Evolutionary conservation across 2,329 filamentous ascomycete species (phyloP), one percentile per base, ranked within the genome.

Genomic region (Colletotrichum agaves): DNA sequence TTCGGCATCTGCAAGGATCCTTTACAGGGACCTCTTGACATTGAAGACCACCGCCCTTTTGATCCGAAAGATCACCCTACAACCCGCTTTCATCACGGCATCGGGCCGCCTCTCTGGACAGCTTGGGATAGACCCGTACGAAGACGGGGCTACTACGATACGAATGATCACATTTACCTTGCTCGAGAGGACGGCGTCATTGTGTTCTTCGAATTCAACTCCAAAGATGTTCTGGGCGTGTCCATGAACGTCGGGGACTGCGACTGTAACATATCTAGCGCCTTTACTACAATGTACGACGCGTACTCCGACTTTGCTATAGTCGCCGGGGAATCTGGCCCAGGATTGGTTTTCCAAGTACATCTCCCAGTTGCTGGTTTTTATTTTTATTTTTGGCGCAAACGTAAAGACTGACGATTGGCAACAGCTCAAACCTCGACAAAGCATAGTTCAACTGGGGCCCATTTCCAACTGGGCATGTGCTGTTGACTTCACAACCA

Each of bases 101-200:
- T 69, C 37, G 79, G 74, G 39, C 75, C 69, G 43, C 91, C 91
- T 1, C 78, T 93, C 3, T 98, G 94, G 92, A 91, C 91, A 3
- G 88, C 91, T 23, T 99, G 95, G 94, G 89, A 93, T 31, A 88
- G 93, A 67, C 92, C 94, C 2, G 86, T 88, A 67, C 89, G 95
- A 7, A 85, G 89, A 23, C 85, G 85, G 67, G 79, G 82, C 12
- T 91, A 90, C 71, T 86, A 87, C 59, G 81, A 86, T 61, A 84
- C 82, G 17, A 88, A 90, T 39, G 96, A 98, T 74, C 89, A 91
- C 67, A 89, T 98, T 55, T 97, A 96, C 74, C 82, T 99, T 15
- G 92, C 91, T 11, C 89, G 94, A 61, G 95, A 98, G 79, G 95
- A 98, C 75, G 96, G 96, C 3, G 82, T 90, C 55, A 85, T 98